A percentile compares a stretch with the other conserved stretches of the same genome.
phyloP scores from a whole-genome alignment of 495 filamentous ascomycete species.

The Penicillium canescens region DNA sequence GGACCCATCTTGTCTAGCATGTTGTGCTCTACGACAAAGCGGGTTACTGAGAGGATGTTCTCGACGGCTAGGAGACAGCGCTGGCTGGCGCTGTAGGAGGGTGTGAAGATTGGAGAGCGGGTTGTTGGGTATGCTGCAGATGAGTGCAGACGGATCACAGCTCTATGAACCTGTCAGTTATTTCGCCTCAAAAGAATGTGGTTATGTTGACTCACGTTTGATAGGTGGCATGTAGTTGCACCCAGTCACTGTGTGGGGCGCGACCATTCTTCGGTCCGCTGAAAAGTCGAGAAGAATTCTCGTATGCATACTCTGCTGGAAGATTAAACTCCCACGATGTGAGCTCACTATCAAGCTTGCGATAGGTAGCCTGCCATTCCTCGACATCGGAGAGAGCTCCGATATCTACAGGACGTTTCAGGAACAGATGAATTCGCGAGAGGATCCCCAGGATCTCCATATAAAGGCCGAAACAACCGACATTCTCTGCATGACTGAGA shows the following conservation, averaged over 20 bases:
- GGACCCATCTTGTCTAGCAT: constrained; percentile 80
- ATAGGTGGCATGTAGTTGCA: constrained; percentile 85
- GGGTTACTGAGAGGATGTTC: constrained; percentile 74
- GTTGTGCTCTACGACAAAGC: constrained; percentile 69
- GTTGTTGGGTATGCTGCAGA: constrained; percentile 89
- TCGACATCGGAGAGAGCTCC: constrained; percentile 80
- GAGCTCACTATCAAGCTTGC: constrained; percentile 74
- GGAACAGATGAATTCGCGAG: constrained; percentile 79
- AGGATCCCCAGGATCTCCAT: constrained; percentile 84
- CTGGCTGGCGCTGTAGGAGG: constrained; percentile 79
- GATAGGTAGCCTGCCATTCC: constrained; percentile 83
- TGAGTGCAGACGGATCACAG: constrained; percentile 87
- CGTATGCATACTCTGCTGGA: constrained; percentile 70
- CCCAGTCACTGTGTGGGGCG: constrained; percentile 75
- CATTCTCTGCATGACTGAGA: constrained; percentile 71
- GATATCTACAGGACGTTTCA: constrained; percentile 88
- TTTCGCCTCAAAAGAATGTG: background rate
- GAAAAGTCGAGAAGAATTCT: constrained; percentile 73
- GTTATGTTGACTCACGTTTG: constrained; percentile 54
- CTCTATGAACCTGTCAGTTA: constrained; percentile 46
- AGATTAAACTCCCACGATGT: constrained; percentile 81
- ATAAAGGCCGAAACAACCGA: constrained; percentile 83
- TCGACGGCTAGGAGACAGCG: constrained; percentile 80
- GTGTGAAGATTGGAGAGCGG: constrained; percentile 79
- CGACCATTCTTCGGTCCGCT: constrained; percentile 61